Evolutionary conservation across 2,329 filamentous ascomycete species (phyloP).

Genomic region (Cryoendolithus antarcticus): DNA sequence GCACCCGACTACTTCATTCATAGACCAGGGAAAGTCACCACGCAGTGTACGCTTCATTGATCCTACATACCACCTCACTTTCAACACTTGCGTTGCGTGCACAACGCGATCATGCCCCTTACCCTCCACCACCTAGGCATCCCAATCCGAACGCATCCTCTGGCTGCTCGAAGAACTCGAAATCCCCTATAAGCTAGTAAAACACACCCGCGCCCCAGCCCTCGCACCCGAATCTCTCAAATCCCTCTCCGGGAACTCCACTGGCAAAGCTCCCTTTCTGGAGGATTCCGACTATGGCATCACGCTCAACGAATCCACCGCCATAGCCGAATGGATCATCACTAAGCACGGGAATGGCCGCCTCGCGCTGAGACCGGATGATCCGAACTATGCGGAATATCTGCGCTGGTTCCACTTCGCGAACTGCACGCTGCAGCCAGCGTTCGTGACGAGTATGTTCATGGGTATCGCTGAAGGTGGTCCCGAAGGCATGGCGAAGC

Average conservation of each 20-base stretch:
- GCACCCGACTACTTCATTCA: too few relatives aligned
- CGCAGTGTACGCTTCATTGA: too few relatives aligned
- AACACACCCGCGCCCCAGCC: constrained; percentile 34
- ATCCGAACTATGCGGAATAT: constrained; percentile 45
- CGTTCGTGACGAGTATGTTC: constrained; percentile 21
- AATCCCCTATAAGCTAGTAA: constrained; percentile 39
- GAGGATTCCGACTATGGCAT: constrained; percentile 37
- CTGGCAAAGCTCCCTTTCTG: constrained; percentile 49
- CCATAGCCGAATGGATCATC: constrained; percentile 51
- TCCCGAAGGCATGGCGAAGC: constrained; percentile 19
- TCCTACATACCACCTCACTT: too few relatives aligned
- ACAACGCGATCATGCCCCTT: constrained; percentile 22
- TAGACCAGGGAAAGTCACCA: too few relatives aligned
- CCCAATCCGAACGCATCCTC: constrained; percentile 50
- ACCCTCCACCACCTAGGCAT: constrained; percentile 26
- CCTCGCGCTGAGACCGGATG: constrained; percentile 33
- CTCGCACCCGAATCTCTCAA: constrained; percentile 18
- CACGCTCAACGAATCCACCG: constrained; percentile 47
- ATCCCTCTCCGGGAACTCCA: constrained; percentile 23
- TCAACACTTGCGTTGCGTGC: constrained; percentile 2
- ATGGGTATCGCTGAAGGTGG: constrained; percentile 16
- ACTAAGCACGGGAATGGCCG: constrained; percentile 39
- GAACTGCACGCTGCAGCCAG: constrained; percentile 29
- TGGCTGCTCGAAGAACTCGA: constrained; percentile 53
- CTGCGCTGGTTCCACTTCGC: constrained; percentile 45